Base-by-base conservation (phyloP, 176 grass and related monocot species). In the Carex littledalei region DNA sequence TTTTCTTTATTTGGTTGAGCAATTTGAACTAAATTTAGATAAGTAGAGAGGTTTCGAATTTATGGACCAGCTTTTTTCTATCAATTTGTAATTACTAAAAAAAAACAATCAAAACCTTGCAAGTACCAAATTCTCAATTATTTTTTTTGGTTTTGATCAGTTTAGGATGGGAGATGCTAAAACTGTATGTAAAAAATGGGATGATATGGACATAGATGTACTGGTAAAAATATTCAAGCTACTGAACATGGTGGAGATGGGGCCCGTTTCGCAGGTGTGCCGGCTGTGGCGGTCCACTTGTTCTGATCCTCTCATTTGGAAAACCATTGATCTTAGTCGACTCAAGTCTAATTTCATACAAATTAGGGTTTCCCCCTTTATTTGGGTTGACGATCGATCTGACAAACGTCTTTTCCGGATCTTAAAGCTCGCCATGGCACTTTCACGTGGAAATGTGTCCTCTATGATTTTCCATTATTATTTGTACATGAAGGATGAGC, bases 181-280 rank as follows among this genome's bases (percentile, higher is more conserved):
- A 95, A 86, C 69, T 72, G 79, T 89, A 59, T 91, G 88, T 14
- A 95, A 89, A 92, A 88, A 90, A 89, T 99, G 96, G 96, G 96
- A 99, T 84, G 96, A 99, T 74, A 99, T 99, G 90, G 93, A 99
- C 56, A 95, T 91, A 64, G 96, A 99, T 89, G 96, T 99, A 67
- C 83, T 99, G 16, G 93, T 95, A 86, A 95, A 99, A 87, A 95
- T 99, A 83, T 95, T 99, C 63, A 99, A 95, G 87, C 90, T 94
- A 64, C 84, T 99, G 68, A 95, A 95, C 89, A 84, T 99, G 88
- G 88, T 94, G 82, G 91, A 99, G 79, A 56, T 99, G 71, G 88
- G 88, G 83, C 93, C 93, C 21, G 90, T 94, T 80, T 99, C 93
- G 62, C 91, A 91, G 84, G 93, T 95, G 61, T 99, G 96, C 20